A percentile compares a stretch with the other conserved stretches of the same genome.
phyloP scores from a whole-genome alignment of 495 filamentous ascomycete genomes.

The Podospora appendiculata region DNA sequence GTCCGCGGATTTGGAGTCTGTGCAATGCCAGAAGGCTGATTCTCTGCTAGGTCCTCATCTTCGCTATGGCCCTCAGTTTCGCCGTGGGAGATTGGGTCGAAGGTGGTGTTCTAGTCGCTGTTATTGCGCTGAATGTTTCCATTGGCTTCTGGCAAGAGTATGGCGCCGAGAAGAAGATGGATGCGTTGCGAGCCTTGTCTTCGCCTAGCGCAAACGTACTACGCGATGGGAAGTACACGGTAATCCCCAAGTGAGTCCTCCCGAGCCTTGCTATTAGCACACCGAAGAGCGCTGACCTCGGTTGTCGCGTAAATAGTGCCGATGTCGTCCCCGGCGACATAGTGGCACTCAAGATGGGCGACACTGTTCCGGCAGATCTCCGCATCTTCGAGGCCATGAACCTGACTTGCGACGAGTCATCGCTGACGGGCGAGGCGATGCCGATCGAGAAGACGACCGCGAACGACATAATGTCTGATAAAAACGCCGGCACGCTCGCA shows the following conservation, averaged over 20 bases:
- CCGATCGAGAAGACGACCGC: constrained; percentile 27
- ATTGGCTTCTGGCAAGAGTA: constrained; percentile 79
- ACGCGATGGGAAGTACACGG: constrained; percentile 57
- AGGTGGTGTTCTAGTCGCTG: constrained; percentile 71
- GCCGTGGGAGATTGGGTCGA: constrained; percentile 75
- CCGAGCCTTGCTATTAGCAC: neutral
- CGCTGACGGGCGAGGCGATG: constrained; percentile 64
- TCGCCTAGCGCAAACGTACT: constrained; percentile 73
- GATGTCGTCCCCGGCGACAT: constrained; percentile 80
- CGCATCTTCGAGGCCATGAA: constrained; percentile 75
- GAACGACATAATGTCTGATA: constrained; percentile 22
- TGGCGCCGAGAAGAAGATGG: constrained; percentile 79
- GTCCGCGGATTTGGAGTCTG: neutral
- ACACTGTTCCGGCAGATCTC: constrained; percentile 73
- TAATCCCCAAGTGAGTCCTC: constrained; percentile 49
- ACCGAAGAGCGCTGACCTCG: constrained; percentile 3
- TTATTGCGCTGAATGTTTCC: constrained; percentile 75
- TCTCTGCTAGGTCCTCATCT: constrained; percentile 57
- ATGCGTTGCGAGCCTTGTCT: constrained; percentile 67
- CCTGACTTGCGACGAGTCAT: constrained; percentile 34
- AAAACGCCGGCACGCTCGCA: constrained; percentile 19
- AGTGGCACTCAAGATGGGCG: constrained; percentile 71
- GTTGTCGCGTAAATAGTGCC: constrained; percentile 32
- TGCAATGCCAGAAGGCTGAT: neutral
- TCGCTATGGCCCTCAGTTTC: constrained; percentile 80